phyloP scores from a whole-genome alignment of 371 early-diverging fungal species.

The Umbelopsis sp. region DNA sequence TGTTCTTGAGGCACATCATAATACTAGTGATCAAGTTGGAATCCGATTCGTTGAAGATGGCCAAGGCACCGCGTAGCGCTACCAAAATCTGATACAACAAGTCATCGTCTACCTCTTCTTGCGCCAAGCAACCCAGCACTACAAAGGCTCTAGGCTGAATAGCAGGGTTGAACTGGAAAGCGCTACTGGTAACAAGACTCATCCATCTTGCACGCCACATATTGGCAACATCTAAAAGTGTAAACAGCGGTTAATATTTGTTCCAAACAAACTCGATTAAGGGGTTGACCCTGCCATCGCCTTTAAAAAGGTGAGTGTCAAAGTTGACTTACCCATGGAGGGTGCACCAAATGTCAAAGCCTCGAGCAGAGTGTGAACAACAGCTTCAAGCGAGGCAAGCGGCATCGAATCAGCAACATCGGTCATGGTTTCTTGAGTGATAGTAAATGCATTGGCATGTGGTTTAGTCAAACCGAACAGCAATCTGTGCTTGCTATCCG shows the following conservation, averaged over 20 bases:
- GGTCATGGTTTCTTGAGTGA: conserved; percentile 62
- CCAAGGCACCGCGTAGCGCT: conserved; percentile 83
- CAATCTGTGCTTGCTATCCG: conserved; percentile 77
- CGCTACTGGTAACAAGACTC: conserved; percentile 86
- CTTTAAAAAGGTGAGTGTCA: not conserved
- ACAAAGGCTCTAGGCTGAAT: conserved; percentile 95
- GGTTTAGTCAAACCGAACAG: conserved; percentile 81
- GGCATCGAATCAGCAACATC: conserved; percentile 76
- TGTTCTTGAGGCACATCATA: conserved; percentile 86
- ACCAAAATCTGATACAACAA: conserved; percentile 88
- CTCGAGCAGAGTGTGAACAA: conserved; percentile 80
- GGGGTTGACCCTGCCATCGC: too few relatives aligned
- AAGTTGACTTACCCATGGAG: conserved; percentile 57
- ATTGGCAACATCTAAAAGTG: conserved; percentile 68
- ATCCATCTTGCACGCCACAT: conserved; percentile 92
- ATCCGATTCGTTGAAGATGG: conserved; percentile 82
- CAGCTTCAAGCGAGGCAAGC: conserved; percentile 75
- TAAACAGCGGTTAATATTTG: not conserved
- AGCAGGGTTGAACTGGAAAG: conserved; percentile 92
- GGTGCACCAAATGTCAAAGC: conserved; percentile 79
- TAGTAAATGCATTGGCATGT: conserved; percentile 72
- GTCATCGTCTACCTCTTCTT: conserved; percentile 87
- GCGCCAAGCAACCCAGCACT: conserved; percentile 85
- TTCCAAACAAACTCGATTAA: not conserved
- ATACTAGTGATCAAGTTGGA: conserved; percentile 80